A percentile compares a stretch with the other conserved stretches of the same genome.
These are phyloP conservation scores for Raddia guianensis DNA, from an alignment of 176 grass and related monocot genomes.

Conservation along the genomic window DNA sequence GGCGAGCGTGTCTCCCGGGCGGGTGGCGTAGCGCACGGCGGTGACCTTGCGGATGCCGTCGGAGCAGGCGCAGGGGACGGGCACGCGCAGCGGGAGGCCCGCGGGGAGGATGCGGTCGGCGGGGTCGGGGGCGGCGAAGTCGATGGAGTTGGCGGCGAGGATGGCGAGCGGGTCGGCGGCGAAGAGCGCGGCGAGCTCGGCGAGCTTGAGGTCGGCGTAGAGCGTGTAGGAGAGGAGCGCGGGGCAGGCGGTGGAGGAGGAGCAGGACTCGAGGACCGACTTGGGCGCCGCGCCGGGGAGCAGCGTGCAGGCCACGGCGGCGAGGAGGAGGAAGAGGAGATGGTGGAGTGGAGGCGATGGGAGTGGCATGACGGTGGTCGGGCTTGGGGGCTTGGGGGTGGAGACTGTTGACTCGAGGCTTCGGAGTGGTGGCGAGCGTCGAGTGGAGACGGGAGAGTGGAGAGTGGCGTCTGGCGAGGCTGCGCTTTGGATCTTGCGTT, in stretches of 20 bases:
- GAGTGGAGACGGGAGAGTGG: neutral
- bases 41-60: constrained; percentile 74
- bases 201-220: constrained; percentile 81
- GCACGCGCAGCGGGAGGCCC: constrained; percentile 65
- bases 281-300: constrained; percentile 30
- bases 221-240: constrained; percentile 88
- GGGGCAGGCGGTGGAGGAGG: constrained; percentile 61
- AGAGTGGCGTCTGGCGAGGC: neutral
- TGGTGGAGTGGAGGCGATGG: constrained; percentile 21
- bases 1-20: constrained; percentile 69
- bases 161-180: constrained; percentile 65
- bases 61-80: constrained; percentile 82
- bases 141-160: constrained; percentile 84
- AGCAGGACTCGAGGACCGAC: constrained; percentile 80
- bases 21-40: constrained; percentile 64
- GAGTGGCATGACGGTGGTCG: constrained; percentile 30
- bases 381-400: neutral
- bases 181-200: constrained; percentile 81
- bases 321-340: constrained; percentile 29
- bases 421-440: neutral
- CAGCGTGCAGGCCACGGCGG: constrained; percentile 13
- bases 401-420: neutral
- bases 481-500: constrained; percentile 32
- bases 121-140: constrained; percentile 53
- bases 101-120: constrained; percentile 75